Percentiles rank a stretch among this genome's conserved stretches.
Conservation (phyloP, 2,329 filamentous ascomycete genomes). For the Harringtonia aguacate region DNA sequence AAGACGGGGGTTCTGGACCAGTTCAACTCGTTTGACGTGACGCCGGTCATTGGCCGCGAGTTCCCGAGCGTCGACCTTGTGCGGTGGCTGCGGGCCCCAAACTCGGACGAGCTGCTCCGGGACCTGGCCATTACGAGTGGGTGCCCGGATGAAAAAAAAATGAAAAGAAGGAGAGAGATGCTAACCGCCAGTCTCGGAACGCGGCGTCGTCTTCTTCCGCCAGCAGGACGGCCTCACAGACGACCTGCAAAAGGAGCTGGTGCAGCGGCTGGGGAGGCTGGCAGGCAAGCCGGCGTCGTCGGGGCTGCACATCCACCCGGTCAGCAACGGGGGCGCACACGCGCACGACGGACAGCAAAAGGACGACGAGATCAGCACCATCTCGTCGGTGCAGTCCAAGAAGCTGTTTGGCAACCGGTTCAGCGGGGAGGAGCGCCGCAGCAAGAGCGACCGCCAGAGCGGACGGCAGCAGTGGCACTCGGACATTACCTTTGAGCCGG, state of each 20-base stretch:
- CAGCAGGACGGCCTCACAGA: conserved; percentile 26
- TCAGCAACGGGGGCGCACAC: conserved; percentile 6
- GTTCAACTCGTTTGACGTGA: conserved; percentile 36
- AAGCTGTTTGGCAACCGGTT: conserved; percentile 7
- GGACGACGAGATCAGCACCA: conserved; percentile 35
- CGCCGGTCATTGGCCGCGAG: conserved; percentile 45
- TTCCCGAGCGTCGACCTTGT: conserved; percentile 38
- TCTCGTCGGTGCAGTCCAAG: conserved; percentile 27
- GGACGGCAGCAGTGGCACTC: conserved; percentile 28
- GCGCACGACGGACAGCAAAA: conserved; percentile 3
- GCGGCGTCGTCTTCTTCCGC: conserved; percentile 39
- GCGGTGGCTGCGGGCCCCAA: conserved; percentile 41
- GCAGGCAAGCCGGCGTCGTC: conserved; percentile 31
- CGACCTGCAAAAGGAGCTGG: conserved; percentile 9
- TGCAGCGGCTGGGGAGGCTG: conserved; percentile 10
- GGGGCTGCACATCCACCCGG: conserved; percentile 41
- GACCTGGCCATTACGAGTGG: conserved; percentile 51
- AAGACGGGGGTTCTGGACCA: conserved; percentile 27
- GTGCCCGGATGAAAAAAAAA: too few species aligned
- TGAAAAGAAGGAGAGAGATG: too few species aligned
- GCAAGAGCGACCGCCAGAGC: conserved; percentile 6
- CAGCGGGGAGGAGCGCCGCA: background rate
- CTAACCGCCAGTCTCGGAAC: conserved; percentile 29
- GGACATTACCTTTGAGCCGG: conserved; percentile 35
- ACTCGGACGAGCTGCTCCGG: conserved; percentile 43